phyloP scores from a whole-genome alignment of 148 eudicot species.

The Rhododendron kiyosumense region DNA sequence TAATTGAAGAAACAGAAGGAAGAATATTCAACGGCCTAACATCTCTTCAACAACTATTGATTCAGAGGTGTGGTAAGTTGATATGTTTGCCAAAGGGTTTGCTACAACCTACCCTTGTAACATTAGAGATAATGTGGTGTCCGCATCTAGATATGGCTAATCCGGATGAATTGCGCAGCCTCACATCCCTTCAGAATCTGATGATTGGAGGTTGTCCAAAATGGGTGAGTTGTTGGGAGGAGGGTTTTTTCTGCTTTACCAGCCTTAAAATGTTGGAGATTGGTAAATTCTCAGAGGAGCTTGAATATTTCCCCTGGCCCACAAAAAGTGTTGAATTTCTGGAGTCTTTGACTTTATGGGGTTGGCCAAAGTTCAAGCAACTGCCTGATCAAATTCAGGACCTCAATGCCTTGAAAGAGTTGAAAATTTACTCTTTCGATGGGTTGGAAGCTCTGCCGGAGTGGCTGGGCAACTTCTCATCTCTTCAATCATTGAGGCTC shows the following conservation, averaged over 20 bases:
- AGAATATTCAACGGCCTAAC: too few relatives aligned
- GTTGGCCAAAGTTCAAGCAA: neutral
- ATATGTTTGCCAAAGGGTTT: neutral
- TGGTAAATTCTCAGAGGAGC: neutral
- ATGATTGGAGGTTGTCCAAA: neutral
- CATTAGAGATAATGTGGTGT: neutral
- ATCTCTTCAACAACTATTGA: too few relatives aligned
- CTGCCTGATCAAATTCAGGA: constrained; percentile 10
- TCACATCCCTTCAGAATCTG: neutral
- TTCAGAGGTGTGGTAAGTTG: neutral
- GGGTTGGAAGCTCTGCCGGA: constrained; percentile 17
- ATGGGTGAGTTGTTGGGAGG: neutral
- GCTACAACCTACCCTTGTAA: neutral
- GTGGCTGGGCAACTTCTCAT: constrained; percentile 12
- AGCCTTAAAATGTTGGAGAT: neutral
- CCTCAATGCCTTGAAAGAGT: neutral
- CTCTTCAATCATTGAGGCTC: neutral
- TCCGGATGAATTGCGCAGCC: neutral
- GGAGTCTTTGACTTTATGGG: neutral
- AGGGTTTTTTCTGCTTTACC: neutral
- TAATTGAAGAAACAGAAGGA: too few relatives aligned
- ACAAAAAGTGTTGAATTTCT: neutral
- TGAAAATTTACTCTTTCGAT: neutral
- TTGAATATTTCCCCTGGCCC: neutral
- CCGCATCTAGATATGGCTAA: neutral